Conservation (phyloP, 78 protist genomes). For the Trichosphaerium sp. region DNA sequence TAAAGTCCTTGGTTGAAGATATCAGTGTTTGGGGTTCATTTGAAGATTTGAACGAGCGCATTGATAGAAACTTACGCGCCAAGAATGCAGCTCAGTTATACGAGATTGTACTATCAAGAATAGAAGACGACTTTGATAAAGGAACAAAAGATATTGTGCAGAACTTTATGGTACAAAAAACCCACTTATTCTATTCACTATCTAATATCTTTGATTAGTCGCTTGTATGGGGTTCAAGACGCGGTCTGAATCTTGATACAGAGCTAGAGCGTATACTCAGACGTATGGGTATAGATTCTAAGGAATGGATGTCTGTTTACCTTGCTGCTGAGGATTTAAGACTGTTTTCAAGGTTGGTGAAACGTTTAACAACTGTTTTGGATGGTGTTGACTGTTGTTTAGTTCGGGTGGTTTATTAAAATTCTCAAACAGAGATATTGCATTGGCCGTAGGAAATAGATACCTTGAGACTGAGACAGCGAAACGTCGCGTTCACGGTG, state of each 20-base stretch:
- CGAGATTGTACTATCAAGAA: conserved; percentile 35
- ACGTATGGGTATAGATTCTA: too few species aligned
- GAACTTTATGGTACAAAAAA: too few species aligned
- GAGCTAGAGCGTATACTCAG: too few species aligned
- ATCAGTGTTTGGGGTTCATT: conserved; percentile 35
- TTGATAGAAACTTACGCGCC: conserved; percentile 9
- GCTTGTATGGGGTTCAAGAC: conserved; percentile 40
- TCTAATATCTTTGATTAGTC: too few species aligned
- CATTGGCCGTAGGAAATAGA: conserved; percentile 20
- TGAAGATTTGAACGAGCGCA: conserved; percentile 18
- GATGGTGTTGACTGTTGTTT: conserved; percentile 10
- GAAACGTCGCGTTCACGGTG: conserved; percentile 4
- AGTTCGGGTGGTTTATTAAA: conserved; percentile 34
- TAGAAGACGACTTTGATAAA: conserved; percentile 42
- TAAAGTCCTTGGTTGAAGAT: conserved; percentile 35
- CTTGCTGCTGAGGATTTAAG: too few species aligned
- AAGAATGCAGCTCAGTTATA: conserved; percentile 36
- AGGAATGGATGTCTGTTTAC: too few species aligned
- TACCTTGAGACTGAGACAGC: conserved; percentile 5
- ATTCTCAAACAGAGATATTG: conserved; percentile 33
- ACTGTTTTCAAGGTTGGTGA: too few species aligned
- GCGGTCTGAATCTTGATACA: too few species aligned
- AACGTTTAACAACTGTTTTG: too few species aligned
- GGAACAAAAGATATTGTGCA: conserved; percentile 32
- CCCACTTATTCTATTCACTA: too few species aligned